Base-by-base conservation (phyloP, 495 filamentous ascomycete genomes). In the Diplogelasinospora grovesii region DNA sequence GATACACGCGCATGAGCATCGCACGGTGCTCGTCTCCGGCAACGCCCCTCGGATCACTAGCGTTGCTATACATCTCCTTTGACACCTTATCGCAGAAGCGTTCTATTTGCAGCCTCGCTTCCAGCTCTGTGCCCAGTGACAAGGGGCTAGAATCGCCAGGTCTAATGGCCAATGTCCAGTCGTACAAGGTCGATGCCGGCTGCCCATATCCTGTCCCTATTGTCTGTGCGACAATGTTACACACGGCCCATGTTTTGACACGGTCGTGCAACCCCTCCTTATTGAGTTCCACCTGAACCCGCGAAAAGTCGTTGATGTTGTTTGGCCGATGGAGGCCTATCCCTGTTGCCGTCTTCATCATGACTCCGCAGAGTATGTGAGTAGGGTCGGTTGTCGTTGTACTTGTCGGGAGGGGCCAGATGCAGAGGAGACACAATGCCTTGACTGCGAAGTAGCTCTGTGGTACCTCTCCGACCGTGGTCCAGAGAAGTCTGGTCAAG, bases 321-420 rank as follows among this genome's bases (percentile, higher is more conserved):
- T 83, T 89, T 6, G 89, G 89, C 16, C 88, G 79, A 53, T 96
- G 89, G 34, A 96, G 75, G 34, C 89, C 89, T 41, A 90, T 83
- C 46, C 90, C 86, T 62, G 89, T 89, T 10, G 89, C 85, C 38
- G 89, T 79, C 58, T 94, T 88, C 73, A 94, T 84, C 88, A 95
- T 89, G 52, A 92, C 74, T 20, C 89, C 89, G 52, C 83, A 81
- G 8, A 94, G 69, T 65, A 93, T 94, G 52, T 93, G 89, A 0
- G 89, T 95, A 2, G 87, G 86, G 58, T 96, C 89, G 5, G 77
- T 78, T 4, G 85, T 84, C 5, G 87, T 93, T 15, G 83, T 90
- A 58, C 82, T 89, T 3, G 82, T 86, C 4, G 89, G 89, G 16
- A 94, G 73, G 8, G 89, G 89, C 89, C 89, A 96, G 6, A 84